phyloP scores from a whole-genome alignment of 2,329 filamentous ascomycete genomes.

The Fusarium sp. region DNA sequence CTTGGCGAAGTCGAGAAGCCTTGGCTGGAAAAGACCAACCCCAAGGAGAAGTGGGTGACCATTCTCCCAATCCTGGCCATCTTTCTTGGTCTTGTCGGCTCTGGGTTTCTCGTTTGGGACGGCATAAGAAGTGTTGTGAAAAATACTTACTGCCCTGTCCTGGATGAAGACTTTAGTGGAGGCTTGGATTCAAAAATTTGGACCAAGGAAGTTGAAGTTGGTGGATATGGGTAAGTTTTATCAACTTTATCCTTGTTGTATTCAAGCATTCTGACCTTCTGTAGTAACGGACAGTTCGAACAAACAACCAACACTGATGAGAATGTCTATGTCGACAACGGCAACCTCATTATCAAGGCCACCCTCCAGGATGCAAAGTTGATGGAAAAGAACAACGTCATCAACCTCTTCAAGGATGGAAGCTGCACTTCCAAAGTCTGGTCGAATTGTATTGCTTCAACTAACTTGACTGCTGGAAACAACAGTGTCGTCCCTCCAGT shows the following conservation, averaged over 20 bases:
- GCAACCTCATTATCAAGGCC: conserved; percentile 79
- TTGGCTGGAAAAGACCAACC: conserved; percentile 79
- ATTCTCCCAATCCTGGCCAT: conserved; percentile 83
- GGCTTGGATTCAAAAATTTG: conserved; percentile 72
- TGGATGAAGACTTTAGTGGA: conserved; percentile 74
- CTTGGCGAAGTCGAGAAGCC: conserved; percentile 82
- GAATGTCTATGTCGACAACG: conserved; percentile 80
- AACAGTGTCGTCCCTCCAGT: conserved; percentile 82
- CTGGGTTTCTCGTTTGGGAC: conserved; percentile 80
- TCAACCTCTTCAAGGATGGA: conserved; percentile 75
- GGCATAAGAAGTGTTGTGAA: conserved; percentile 78
- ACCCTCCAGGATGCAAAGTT: conserved; percentile 78
- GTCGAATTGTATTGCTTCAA: conserved; percentile 74
- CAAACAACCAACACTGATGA: conserved; percentile 78
- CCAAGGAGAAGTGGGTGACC: conserved; percentile 87
- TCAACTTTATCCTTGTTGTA: no score
- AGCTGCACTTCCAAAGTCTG: conserved; percentile 72
- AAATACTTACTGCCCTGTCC: conserved; percentile 78
- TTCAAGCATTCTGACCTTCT: conserved; percentile 1
- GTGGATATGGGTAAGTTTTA: conserved; percentile 77
- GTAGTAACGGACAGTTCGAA: conserved; percentile 84
- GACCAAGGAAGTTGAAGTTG: conserved; percentile 80
- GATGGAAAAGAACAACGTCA: conserved; percentile 73
- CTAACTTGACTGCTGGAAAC: conserved; percentile 78
- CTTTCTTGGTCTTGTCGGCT: conserved; percentile 73